A percentile compares a stretch with the other conserved stretches of the same genome.
These are phyloP conservation scores for Rhynchosporium agropyri DNA, from an alignment of 2,329 filamentous ascomycete genomes.

Conservation along the genomic window DNA sequence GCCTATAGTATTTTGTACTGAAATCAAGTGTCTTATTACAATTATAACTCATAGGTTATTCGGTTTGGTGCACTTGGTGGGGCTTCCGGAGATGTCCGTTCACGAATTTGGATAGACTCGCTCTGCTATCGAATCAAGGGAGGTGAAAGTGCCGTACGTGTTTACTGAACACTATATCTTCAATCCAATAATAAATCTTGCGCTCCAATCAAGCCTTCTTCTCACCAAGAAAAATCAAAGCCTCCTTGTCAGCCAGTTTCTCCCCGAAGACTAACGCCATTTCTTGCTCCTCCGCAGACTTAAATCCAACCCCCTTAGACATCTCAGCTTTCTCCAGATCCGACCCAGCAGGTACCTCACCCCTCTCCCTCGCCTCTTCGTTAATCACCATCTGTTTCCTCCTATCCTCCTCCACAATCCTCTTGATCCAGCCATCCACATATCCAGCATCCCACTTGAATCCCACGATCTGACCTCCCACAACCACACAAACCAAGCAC, in stretches of 20 bases:
- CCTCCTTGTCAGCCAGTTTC: slow-evolving; percentile 3
- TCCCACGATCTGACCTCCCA: slow-evolving; percentile 16
- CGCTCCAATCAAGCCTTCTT: neutral
- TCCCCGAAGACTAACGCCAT: slow-evolving; percentile 8
- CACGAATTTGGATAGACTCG: too few species aligned
- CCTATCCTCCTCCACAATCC: slow-evolving; percentile 4
- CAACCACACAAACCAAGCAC: slow-evolving; percentile 15
- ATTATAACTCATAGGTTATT: too few species aligned
- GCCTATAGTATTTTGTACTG: too few species aligned
- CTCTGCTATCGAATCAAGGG: too few species aligned
- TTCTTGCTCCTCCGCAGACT: slow-evolving; percentile 14
- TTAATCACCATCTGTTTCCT: neutral
- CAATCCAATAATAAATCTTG: too few species aligned
- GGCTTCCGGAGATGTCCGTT: too few species aligned
- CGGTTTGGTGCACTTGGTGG: too few species aligned
- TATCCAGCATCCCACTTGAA: slow-evolving; percentile 23
- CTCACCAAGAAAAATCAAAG: slow-evolving; percentile 1
- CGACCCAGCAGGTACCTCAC: neutral
- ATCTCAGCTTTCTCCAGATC: slow-evolving; percentile 14
- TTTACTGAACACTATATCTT: too few species aligned
- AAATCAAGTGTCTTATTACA: too few species aligned
- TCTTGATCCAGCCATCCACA: slow-evolving; percentile 23
- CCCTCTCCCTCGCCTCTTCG: slow-evolving; percentile 16
- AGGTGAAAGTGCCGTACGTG: too few species aligned
- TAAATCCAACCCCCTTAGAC: neutral